These are phyloP conservation scores for Keithomyces neogunnii DNA, from an alignment of 2,329 filamentous ascomycete genomes.

Conservation along the genomic window DNA sequence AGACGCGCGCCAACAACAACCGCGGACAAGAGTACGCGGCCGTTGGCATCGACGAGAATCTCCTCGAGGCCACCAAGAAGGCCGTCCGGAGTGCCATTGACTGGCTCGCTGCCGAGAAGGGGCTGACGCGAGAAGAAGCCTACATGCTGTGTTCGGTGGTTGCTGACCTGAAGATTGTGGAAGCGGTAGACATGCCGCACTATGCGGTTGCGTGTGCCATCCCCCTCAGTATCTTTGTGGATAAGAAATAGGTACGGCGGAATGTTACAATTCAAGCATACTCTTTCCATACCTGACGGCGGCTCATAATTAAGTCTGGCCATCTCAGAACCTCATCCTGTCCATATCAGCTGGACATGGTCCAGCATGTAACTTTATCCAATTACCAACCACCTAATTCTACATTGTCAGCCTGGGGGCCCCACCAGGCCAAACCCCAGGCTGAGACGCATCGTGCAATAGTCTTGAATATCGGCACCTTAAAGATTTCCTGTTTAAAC, in stretches of 20 bases:
- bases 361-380: too few species aligned
- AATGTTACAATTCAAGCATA: too few species aligned
- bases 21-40: constrained; percentile 32
- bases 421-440: too few species aligned
- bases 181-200: constrained; percentile 46
- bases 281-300: too few species aligned
- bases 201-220: constrained; percentile 41
- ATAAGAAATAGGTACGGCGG: not conserved
- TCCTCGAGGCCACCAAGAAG: constrained; percentile 39
- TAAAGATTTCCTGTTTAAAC: too few species aligned
- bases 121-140: constrained; percentile 34
- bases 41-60: constrained; percentile 37
- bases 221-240: constrained; percentile 36
- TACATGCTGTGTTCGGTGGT: constrained; percentile 45
- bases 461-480: too few species aligned
- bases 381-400: too few species aligned
- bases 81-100: constrained; percentile 38
- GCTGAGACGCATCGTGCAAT: too few species aligned
- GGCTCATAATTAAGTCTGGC: too few species aligned
- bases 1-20: constrained; percentile 9
- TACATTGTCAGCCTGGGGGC: too few species aligned
- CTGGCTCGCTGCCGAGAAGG: constrained; percentile 38
- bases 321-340: too few species aligned
- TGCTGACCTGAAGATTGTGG: constrained; percentile 39
- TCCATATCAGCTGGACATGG: too few species aligned